Evolutionary conservation across 164 flowering plant genomes (phyloP).

Genomic region (Umbilicus rupestris): DNA sequence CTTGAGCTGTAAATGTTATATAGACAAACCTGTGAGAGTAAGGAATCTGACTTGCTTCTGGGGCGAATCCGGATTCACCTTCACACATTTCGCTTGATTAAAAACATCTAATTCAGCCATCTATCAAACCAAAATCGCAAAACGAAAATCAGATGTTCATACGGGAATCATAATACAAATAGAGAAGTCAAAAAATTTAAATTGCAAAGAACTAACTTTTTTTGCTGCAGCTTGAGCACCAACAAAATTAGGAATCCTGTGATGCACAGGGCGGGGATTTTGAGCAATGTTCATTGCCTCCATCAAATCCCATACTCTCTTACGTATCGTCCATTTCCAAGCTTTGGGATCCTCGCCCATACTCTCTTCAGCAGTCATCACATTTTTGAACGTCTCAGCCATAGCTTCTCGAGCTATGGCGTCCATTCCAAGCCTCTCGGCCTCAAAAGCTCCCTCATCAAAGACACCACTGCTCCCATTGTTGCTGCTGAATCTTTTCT

Average conservation of each 20-base stretch:
- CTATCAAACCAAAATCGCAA: conserved; percentile 24
- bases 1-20: neutral
- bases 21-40: conserved; percentile 66
- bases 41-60: conserved; percentile 81
- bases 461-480: conserved; percentile 18
- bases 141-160: neutral
- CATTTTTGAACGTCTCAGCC: conserved; percentile 46
- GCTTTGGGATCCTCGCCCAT: conserved; percentile 47
- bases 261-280: conserved; percentile 85
- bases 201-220: conserved; percentile 22
- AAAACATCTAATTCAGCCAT: conserved; percentile 59
- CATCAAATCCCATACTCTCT: conserved; percentile 83
- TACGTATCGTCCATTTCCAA: conserved; percentile 85
- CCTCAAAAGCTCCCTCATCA: conserved; percentile 61
- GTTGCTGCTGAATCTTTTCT: conserved; percentile 8
- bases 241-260: conserved; percentile 75
- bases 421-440: conserved; percentile 54
- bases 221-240: conserved; percentile 63
- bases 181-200: neutral
- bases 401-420: conserved; percentile 51
- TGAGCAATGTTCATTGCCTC: conserved; percentile 65
- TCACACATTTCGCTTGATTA: conserved; percentile 47
- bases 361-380: conserved; percentile 14
- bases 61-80: conserved; percentile 89
- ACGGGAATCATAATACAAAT: neutral